Evolutionary conservation across 139 green algal genomes (phyloP).

Genomic region (Tetradesmus lagerheimii): DNA sequence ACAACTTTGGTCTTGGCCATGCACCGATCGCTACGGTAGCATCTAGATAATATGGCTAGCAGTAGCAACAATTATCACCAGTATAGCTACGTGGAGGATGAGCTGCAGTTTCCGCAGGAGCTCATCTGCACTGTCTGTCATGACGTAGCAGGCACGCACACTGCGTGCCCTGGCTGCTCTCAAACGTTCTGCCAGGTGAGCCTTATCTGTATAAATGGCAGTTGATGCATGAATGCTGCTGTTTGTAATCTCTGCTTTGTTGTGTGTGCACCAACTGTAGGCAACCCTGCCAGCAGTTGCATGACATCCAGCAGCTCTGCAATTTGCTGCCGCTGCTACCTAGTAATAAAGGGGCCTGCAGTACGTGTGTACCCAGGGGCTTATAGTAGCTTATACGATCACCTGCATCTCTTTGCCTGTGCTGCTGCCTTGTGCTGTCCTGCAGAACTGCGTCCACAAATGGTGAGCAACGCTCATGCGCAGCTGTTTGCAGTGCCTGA

Average conservation of each 20-base stretch:
- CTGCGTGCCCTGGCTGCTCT: conserved; percentile 31
- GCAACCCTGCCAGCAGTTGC: background rate
- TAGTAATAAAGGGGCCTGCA: too few species aligned
- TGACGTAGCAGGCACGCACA: conserved; percentile 28
- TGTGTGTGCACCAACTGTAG: background rate
- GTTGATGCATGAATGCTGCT: background rate
- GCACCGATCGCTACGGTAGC: background rate
- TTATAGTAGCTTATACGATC: too few species aligned
- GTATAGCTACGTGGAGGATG: conserved; percentile 23
- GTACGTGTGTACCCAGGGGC: too few species aligned
- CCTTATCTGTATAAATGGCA: background rate
- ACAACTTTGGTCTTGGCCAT: background rate
- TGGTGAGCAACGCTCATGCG: background rate
- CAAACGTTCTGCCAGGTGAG: conserved; percentile 43
- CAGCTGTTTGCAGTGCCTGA: background rate
- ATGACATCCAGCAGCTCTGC: background rate
- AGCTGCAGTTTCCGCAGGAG: background rate
- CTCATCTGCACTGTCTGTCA: conserved; percentile 48
- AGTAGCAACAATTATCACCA: background rate
- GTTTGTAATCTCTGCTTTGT: background rate
- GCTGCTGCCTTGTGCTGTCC: background rate
- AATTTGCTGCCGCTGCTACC: too few species aligned
- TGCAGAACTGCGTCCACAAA: conserved; percentile 18
- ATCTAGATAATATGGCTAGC: background rate
- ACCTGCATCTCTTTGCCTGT: background rate